A percentile compares a stretch with the other conserved stretches of the same genome.
These are phyloP conservation scores for Penicillium sp. DNA, from an alignment of 2,329 filamentous ascomycete genomes.

Conservation along the genomic window DNA sequence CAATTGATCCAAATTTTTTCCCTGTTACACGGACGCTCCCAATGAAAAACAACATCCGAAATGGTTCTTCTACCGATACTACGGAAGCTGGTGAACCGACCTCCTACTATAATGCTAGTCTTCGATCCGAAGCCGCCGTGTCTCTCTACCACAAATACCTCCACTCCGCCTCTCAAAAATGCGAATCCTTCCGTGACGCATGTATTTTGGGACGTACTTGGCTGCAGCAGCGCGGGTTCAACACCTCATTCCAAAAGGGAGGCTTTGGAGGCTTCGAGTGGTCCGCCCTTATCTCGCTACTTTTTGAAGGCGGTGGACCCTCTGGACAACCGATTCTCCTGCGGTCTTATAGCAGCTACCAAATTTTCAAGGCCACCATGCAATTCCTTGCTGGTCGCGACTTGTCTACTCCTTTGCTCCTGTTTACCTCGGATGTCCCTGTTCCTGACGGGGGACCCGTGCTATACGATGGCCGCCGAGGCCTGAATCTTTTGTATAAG, in stretches of 20 bases:
- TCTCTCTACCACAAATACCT: constrained; percentile 77
- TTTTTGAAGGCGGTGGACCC: constrained; percentile 77
- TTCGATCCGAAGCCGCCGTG: constrained; percentile 78
- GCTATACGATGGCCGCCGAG: constrained; percentile 76
- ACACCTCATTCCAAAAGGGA: constrained; percentile 70
- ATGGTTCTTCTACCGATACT: constrained; percentile 50
- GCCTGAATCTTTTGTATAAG: constrained; percentile 85
- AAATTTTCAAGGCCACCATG: constrained; percentile 92
- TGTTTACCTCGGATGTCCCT: constrained; percentile 37
- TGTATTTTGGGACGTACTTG: constrained; percentile 86
- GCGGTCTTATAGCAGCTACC: constrained; percentile 82
- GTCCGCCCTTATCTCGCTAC: constrained; percentile 76
- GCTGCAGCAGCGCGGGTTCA: constrained; percentile 86
- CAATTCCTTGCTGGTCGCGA: constrained; percentile 82
- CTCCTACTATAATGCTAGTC: constrained; percentile 85
- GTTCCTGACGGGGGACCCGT: constrained; percentile 64
- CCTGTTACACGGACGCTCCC: constrained; percentile 73
- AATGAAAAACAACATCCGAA: constrained; percentile 71
- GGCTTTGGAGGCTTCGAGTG: constrained; percentile 96
- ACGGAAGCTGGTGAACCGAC: constrained; percentile 62
- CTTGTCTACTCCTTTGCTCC: constrained; percentile 69
- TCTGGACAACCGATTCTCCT: constrained; percentile 76
- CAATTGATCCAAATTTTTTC: constrained; percentile 72
- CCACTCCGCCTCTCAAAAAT: constrained; percentile 71
- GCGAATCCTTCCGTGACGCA: constrained; percentile 77